Base-by-base conservation (phyloP, 2,329 filamentous ascomycete species). In the Calonectria naviculata region DNA sequence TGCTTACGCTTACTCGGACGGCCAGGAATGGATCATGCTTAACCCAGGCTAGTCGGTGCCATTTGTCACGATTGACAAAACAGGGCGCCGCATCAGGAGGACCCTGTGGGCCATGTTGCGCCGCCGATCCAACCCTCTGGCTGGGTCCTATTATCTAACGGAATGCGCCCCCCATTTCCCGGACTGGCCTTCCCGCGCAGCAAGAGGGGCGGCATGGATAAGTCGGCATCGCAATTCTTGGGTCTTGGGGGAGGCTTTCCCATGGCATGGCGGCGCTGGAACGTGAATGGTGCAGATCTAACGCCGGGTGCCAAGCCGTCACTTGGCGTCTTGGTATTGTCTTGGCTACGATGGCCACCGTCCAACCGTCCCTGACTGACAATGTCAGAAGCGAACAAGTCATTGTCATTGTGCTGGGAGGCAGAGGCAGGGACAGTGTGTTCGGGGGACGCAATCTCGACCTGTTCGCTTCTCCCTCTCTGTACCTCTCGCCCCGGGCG, bases 101-200 rank as follows among this genome's bases (percentile, higher is more conserved):
- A 49, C 26, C 63, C 47, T 41, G 58, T 68, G 49, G 60, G 21
- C 38, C 61, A 26, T 17, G 56, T 61, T 60, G 64, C 47, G 69
- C 60, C 44, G 66, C 41, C 62, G 70, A 72, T 72, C 70, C 54
- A 78, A 76, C 54, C 63, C 60, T 67, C 72, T 47, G 67, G 67
- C 73, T 71, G 62, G 60, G 44, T 64, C 70, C 71, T 74, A 78
- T 78, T 76, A 78, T 78, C 75, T 77, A 78, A 78, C 76, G 76
- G 76, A 78, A 78, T 77, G 75, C 67, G 75, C 67, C 56, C 44
- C 73, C 76, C 73, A 76, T 76, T 76, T 78, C 65, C 74, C 68
- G 68, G 65, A 47, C 58, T 60, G 60, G 60, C 19, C 49, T 67
- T 63, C 29, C 42, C 62, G 52, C 29, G 17, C 29, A 54, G n/a